Percentiles rank a stretch among this genome's conserved stretches.
Evolutionary conservation across 306 rosid genomes (phyloP).

Genomic region (Glycyrrhiza uralensis): DNA sequence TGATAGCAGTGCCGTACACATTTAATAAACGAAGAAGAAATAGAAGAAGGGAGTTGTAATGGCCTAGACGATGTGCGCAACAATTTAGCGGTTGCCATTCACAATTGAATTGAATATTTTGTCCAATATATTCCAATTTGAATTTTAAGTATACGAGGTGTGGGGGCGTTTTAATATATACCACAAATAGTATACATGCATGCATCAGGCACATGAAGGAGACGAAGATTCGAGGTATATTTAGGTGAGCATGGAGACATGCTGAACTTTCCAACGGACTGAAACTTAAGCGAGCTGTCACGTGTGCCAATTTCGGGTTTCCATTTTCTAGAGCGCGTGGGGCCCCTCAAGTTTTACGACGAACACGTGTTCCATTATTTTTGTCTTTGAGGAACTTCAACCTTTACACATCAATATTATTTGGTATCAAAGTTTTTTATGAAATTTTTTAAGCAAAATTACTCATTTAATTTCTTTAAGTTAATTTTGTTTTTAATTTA

Average conservation of each 20-base stretch:
- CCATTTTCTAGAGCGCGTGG: conserved; percentile 23
- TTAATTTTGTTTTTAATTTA: too few relatives aligned
- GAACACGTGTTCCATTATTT: conserved; percentile 7
- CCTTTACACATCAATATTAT: too few relatives aligned
- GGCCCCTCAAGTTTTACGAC: not conserved
- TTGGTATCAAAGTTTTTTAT: too few relatives aligned
- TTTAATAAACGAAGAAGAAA: not conserved
- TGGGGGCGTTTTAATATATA: not conserved
- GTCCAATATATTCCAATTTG: not conserved
- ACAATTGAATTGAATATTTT: not conserved
- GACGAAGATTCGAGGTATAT: conserved; percentile 32
- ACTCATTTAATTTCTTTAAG: too few relatives aligned
- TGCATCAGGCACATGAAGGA: not conserved
- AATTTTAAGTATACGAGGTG: not conserved
- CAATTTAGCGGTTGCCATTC: conserved; percentile 38
- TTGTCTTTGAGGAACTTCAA: too few relatives aligned
- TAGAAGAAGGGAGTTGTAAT: not conserved
- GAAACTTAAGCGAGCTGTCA: not conserved
- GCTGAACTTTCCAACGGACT: conserved; percentile 21
- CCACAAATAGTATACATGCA: not conserved
- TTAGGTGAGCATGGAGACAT: conserved; percentile 19
- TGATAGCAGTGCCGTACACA: conserved; percentile 18
- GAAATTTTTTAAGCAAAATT: too few relatives aligned
- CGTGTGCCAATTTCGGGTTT: conserved; percentile 20
- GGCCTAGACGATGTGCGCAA: conserved; percentile 24